Base-by-base conservation (phyloP, 78 protist species). In the Dictyostelium discoideum region DNA sequence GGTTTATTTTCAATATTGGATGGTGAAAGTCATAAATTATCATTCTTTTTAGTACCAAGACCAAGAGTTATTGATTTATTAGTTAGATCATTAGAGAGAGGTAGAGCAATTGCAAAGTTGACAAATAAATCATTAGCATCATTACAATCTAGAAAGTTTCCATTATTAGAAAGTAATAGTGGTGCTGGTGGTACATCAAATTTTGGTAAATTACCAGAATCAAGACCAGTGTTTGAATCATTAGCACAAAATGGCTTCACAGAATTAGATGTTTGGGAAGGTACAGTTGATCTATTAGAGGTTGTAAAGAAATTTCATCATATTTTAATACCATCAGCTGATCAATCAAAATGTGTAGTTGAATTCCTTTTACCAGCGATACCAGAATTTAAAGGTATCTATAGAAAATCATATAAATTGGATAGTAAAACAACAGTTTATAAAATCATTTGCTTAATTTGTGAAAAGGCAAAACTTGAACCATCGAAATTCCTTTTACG, bases 181-280 rank as follows among this genome's bases (percentile, higher is more conserved):
- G 48, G 48, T 32, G 2, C 40, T 4, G 2, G 7, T 1, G 18
- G 37, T 3, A 8, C 7, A 4, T 3, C 13, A 2, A 24, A 80
- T 2, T 89, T 73, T 81, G 82, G 81, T n/a, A 89, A 89, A 46
- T 29, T 89, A 32, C 87, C 94, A 60, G 94, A 89, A 39, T 54
- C 94, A 8, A 22, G 86, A 65, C 86, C 86, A 8, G 94, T 89
- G 4, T 89, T 89, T 67, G 94, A 89, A 81, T 46, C 77, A 46
- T 89, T 89, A 73, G 87, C 94, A 3, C 54, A 24, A 39, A n/a
- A 32, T 81, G 94, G 94, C 22, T 89, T 89, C 63, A 44, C 83
- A 7, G 94, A 89, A 67, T 16, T 89, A 7, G 94, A 89, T 67
- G 94, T 89, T 6, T 89, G 94, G 94, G 94, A 89, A 13, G 94